These are phyloP conservation scores for Monosporascus sp. DNA, from an alignment of 2,329 filamentous ascomycete species.

Conservation along the genomic window DNA sequence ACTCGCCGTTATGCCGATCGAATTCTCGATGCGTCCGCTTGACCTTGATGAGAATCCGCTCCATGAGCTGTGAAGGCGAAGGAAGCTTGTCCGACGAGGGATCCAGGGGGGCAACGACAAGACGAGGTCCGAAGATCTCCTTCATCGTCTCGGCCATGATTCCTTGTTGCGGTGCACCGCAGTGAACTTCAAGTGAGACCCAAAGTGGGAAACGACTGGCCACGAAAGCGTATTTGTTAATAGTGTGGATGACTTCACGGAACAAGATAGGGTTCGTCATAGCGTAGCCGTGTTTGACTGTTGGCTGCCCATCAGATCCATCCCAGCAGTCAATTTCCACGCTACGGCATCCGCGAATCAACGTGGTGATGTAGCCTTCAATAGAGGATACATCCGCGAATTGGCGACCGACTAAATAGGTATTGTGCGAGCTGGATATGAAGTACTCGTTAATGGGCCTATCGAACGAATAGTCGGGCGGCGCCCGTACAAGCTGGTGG, in stretches of 20 bases:
- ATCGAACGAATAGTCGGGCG: constrained; percentile 62
- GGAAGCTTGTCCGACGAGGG: constrained; percentile 65
- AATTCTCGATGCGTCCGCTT: constrained; percentile 65
- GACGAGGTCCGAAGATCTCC: constrained; percentile 71
- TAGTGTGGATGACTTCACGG: constrained; percentile 83
- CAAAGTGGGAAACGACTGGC: constrained; percentile 85
- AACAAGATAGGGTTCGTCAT: constrained; percentile 87
- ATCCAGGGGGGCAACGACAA: constrained; percentile 72
- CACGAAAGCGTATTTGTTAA: constrained; percentile 90
- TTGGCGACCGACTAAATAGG: constrained; percentile 88
- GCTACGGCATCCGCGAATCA: constrained; percentile 86
- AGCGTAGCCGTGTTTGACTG: constrained; percentile 87
- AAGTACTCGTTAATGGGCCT: constrained; percentile 94
- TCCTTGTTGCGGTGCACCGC: constrained; percentile 73
- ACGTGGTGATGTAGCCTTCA: constrained; percentile 86
- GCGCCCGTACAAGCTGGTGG: constrained; percentile 56
- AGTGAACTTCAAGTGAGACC: constrained; percentile 94
- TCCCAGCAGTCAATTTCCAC: constrained; percentile 99
- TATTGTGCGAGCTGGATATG: constrained; percentile 98
- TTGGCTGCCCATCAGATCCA: constrained; percentile 77
- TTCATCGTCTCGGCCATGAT: constrained; percentile 89
- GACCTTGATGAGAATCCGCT: constrained; percentile 87
- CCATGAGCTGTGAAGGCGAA: constrained; percentile 77
- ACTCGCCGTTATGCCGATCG: constrained; percentile 40
- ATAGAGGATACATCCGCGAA: constrained; percentile 86